phyloP scores from a whole-genome alignment of 306 rosid genomes.

The Comarum palustre region DNA sequence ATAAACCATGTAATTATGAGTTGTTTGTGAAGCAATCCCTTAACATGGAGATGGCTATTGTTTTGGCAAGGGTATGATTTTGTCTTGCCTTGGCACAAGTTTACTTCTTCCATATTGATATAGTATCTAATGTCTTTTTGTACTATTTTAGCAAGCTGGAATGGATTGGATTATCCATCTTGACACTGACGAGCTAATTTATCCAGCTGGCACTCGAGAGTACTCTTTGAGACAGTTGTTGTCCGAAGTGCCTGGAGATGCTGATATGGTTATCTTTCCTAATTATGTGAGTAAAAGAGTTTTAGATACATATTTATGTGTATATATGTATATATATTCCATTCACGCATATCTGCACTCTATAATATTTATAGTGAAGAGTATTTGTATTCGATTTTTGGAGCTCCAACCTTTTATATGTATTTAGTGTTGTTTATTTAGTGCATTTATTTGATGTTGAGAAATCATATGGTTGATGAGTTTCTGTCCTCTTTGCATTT shows the following conservation, averaged over 20 bases:
- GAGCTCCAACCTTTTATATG: not conserved
- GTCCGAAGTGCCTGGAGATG: conserved; percentile 79
- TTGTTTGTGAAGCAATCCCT: conserved; percentile 95
- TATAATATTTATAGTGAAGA: not conserved
- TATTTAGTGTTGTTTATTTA: not conserved
- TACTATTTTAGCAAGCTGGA: conserved; percentile 57
- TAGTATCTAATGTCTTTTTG: conserved; percentile 12
- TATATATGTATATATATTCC: not conserved
- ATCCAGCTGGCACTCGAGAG: conserved; percentile 70
- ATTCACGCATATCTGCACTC: not conserved
- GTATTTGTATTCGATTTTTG: not conserved
- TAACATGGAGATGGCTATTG: conserved; percentile 99
- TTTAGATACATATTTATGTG: conserved; percentile 14
- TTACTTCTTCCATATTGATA: not conserved
- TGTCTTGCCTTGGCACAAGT: conserved; percentile 13
- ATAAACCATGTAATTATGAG: conserved; percentile 94
- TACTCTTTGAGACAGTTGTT: conserved; percentile 84
- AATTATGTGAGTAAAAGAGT: conserved; percentile 70
- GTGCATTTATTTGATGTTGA: conserved; percentile 4
- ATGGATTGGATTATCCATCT: conserved; percentile 98
- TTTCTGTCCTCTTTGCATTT: conserved; percentile 5
- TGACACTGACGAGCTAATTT: conserved; percentile 84
- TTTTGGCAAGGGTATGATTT: conserved; percentile 85
- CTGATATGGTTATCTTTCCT: conserved; percentile 88
- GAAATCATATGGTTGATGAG: not conserved